phyloP scores from a whole-genome alignment of 805 yeast species.

The Ogataea ganodermae region DNA sequence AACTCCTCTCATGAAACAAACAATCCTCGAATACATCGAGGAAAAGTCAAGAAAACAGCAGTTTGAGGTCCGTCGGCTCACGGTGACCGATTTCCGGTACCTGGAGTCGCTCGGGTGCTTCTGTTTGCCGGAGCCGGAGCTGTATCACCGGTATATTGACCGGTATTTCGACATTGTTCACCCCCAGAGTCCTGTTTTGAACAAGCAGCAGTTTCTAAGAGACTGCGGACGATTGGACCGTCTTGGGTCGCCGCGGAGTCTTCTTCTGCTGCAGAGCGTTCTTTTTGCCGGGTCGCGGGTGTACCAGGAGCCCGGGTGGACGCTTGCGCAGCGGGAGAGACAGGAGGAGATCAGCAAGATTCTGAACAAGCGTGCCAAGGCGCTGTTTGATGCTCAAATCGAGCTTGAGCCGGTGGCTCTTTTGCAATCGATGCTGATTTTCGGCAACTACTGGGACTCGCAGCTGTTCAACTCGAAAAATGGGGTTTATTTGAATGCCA shows the following conservation, averaged over 20 bases:
- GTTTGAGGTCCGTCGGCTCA: conserved; percentile 15
- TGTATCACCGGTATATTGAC: conserved; percentile 61
- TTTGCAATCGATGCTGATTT: conserved; percentile 60
- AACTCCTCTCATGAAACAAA: conserved; percentile 31
- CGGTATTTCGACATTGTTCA: conserved; percentile 65
- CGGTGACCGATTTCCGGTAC: conserved; percentile 23
- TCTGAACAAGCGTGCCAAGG: conserved; percentile 71
- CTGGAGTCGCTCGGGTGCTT: conserved; percentile 56
- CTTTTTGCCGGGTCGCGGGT: conserved; percentile 68
- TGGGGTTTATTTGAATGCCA: conserved; percentile 62
- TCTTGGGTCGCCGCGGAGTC: conserved; percentile 49
- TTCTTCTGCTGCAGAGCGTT: conserved; percentile 64
- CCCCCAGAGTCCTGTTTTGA: conserved; percentile 68
- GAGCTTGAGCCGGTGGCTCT: conserved; percentile 65
- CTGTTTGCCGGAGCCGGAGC: conserved; percentile 58
- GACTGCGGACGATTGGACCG: conserved; percentile 34
- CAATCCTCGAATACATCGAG: conserved; percentile 29
- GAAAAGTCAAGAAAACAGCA: conserved; percentile 5
- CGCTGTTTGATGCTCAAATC: conserved; percentile 67
- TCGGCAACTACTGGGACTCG: conserved; percentile 74
- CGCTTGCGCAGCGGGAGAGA: conserved; percentile 45
- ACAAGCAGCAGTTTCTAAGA: conserved; percentile 60
- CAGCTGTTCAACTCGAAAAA: conserved; percentile 69
- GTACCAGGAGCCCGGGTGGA: conserved; percentile 50
- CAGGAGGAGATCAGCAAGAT: conserved; percentile 45